phyloP scores from a whole-genome alignment of 1,139 yeast genomes.

The Suhomyces panamericanus region DNA sequence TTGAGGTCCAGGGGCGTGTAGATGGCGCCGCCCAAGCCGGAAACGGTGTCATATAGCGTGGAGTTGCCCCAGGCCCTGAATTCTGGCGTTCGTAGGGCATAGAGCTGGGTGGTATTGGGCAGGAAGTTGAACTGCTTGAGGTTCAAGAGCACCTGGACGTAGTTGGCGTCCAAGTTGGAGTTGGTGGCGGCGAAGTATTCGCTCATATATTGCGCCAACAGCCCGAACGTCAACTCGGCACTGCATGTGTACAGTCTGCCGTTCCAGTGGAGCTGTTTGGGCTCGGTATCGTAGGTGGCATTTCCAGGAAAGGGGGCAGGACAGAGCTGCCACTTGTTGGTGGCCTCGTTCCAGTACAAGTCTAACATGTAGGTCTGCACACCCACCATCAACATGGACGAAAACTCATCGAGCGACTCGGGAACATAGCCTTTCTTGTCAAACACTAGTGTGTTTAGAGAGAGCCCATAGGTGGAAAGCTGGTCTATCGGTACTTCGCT shows the following conservation, averaged over 20 bases:
- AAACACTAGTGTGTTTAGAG: conserved; percentile 53
- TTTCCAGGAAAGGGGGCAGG: conserved; percentile 50
- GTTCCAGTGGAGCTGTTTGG: conserved; percentile 29
- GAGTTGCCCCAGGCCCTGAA: conserved; percentile 27
- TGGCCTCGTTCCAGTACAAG: conserved; percentile 61
- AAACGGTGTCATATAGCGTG: conserved; percentile 28
- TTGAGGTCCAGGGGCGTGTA: conserved; percentile 31
- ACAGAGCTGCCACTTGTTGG: conserved; percentile 65
- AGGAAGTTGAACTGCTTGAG: conserved; percentile 28
- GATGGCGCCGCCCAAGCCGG: conserved; percentile 20
- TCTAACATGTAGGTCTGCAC: conserved; percentile 57
- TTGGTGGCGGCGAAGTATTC: conserved; percentile 49
- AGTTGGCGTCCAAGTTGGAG: conserved; percentile 54
- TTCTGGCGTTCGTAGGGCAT: conserved; percentile 1
- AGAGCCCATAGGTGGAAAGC: conserved; percentile 56
- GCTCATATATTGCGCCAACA: conserved; percentile 22
- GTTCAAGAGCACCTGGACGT: conserved; percentile 54
- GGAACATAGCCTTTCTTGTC: conserved; percentile 50
- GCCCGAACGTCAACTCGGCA: conserved; percentile 41
- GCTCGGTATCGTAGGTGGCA: conserved; percentile 20
- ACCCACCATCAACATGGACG: conserved; percentile 49
- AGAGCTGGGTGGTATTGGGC: conserved; percentile 4
- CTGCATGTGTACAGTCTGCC: conserved; percentile 38
- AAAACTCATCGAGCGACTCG: conserved; percentile 39
- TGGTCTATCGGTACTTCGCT: conserved; percentile 58